Base-by-base conservation (phyloP, 257 asterid species). In the Jacaranda mimosifolia region DNA sequence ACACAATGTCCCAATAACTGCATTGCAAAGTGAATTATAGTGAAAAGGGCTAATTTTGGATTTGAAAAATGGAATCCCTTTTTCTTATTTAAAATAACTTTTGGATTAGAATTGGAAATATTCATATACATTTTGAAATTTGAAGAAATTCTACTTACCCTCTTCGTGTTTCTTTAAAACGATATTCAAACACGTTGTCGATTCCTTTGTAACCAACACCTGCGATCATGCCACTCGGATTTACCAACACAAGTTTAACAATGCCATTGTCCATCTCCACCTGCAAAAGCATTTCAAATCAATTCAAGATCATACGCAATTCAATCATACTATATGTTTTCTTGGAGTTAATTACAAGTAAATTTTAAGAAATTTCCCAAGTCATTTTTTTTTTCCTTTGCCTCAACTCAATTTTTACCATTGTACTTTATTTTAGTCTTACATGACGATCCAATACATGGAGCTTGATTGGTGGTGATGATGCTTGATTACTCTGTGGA, bases 1-100 rank as follows among this genome's bases (percentile, higher is more conserved):
- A 92, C 11, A 86, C 80, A 6, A 84, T 70, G 81, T 92, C 97
- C 97, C 97, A 92, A 59, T 90, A 88, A 18, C 96, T 92, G 79
- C 78, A 81, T 70, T 57, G 63, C 58, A n/a, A 26, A 55, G 5
- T 40, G n/a, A 60, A 19, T 49, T 49, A 42, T 19, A 17, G 19
- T 40, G 7, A 80, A n/a, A 60, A 39, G 10, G 48, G n/a, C n/a
- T n/a, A n/a, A n/a, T n/a, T n/a, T n/a, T n/a, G 32, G 32, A 26
- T 26, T 26, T 26, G 32, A 26, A 26, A 26, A 26, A 26, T 26
- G 32, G 32, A 26, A 26, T 26, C 32, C 32, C 32, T 26, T 26
- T 26, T 26, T 26, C 32, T 26, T 26, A 26, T 26, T 26, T 26
- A 26, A 26, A 26, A 26, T 26, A 0, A 26, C 32, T 26, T 26